Base-by-base conservation (phyloP, 177 flowering plant species). In the Telopea speciosissima region DNA sequence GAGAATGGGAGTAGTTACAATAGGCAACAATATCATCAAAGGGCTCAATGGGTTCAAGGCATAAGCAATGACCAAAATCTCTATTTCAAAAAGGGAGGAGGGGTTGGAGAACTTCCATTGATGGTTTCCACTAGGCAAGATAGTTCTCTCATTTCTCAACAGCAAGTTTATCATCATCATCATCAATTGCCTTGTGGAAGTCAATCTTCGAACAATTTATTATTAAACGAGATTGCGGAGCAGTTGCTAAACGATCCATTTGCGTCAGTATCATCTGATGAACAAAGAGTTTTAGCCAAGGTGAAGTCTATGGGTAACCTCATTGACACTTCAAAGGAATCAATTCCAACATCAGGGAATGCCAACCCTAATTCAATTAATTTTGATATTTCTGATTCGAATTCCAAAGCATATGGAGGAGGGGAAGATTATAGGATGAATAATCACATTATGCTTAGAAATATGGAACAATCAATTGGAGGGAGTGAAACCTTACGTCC, bases 221-320 rank as follows among this genome's bases (percentile, higher is more conserved):
- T 0, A 60, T 71, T 78, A 19, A 45, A 40, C 6, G 67, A 62
- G 22, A 63, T 75, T 36, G 72, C 33, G 0, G 44, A 62, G 14
- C 72, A 73, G 14, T 59, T 76, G 33, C 52, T 73, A 3, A 40
- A 24, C 36, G 77, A 70, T 19, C 31, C 69, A 42, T 23, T 11
- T 42, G 59, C 68, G 3, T 3, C 61, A 10, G 65, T 16, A 7
- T 17, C 23, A 44, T 17, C 66, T 1, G 71, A 72, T 5, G 79
- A 78, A 16, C 45, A 23, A 24, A 40, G 40, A 14, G 23, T 69
- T 49, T n/a, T 69, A 23, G 58, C 31, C 9, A 68, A 17, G 63
- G 60, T 67, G 23, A 63, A 59, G 14, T 77, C 72, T 22, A 62
- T 70, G 69, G 1, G 12, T 31, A 56, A 69, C 64, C 66, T 77